Evolutionary conservation across 148 eudicot genomes (phyloP).

Genomic region (Heliamphora exappendiculata): DNA sequence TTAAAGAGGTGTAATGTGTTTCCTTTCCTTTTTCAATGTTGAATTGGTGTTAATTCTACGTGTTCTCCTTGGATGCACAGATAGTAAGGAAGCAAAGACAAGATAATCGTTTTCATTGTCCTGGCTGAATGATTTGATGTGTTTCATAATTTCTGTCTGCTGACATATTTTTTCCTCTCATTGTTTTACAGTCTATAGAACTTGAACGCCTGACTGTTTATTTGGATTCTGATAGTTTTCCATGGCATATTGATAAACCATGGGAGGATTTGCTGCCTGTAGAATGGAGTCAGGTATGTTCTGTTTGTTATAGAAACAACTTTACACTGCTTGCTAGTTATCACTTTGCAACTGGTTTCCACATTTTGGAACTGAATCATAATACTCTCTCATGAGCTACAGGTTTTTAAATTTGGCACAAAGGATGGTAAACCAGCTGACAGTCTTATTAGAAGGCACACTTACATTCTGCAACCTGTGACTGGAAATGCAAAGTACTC

Average conservation of each 20-base stretch:
- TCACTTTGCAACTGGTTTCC: conserved; percentile 3
- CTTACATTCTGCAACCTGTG: conserved; percentile 83
- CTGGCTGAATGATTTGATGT: background rate
- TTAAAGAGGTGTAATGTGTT: background rate
- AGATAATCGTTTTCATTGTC: background rate
- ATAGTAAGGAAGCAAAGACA: background rate
- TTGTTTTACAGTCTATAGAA: conserved; percentile 53
- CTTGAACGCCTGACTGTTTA: conserved; percentile 78
- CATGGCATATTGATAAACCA: conserved; percentile 67
- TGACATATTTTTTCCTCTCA: background rate
- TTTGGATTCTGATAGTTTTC: conserved; percentile 78
- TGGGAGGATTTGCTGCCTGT: conserved; percentile 83
- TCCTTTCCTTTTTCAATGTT: background rate
- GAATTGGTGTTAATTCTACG: background rate
- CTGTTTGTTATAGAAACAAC: background rate
- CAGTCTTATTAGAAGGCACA: conserved; percentile 39
- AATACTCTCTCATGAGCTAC: conserved; percentile 14
- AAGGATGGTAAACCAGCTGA: conserved; percentile 59
- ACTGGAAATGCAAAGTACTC: conserved; percentile 81
- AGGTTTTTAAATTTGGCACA: conserved; percentile 88
- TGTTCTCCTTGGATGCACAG: background rate
- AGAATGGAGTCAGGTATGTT: conserved; percentile 82
- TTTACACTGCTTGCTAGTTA: background rate
- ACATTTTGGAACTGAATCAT: background rate
- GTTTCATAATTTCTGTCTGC: background rate